Evolutionary conservation across 371 early-diverging fungal species (phyloP).

Genomic region (Apophysomyces elegans): DNA sequence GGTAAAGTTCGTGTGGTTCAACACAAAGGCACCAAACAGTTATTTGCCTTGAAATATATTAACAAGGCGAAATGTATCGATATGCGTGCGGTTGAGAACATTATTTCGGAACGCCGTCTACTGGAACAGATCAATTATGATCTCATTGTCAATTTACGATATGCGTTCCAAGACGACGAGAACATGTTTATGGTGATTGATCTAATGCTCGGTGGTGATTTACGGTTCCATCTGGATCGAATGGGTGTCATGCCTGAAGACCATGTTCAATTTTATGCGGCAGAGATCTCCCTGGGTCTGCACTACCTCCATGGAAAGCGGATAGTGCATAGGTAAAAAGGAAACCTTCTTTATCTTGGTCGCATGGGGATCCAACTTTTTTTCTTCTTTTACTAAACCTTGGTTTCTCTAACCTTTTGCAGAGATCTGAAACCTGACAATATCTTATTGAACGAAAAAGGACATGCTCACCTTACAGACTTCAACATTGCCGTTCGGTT

Average conservation of each 20-base stretch:
- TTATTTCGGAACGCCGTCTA: conserved; percentile 58
- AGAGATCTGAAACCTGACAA: conserved; percentile 98
- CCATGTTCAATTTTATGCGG: conserved; percentile 77
- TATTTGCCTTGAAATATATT: conserved; percentile 67
- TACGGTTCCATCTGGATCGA: conserved; percentile 79
- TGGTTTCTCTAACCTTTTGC: background rate
- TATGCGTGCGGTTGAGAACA: conserved; percentile 56
- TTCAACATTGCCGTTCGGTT: conserved; percentile 82
- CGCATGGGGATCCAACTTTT: background rate
- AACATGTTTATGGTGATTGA: conserved; percentile 81
- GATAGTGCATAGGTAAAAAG: conserved; percentile 62
- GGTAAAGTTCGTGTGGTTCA: conserved; percentile 87
- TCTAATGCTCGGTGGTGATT: conserved; percentile 87
- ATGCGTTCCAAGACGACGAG: conserved; percentile 82
- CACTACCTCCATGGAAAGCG: conserved; percentile 66
- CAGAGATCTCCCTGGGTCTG: conserved; percentile 73
- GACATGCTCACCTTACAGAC: conserved; percentile 87
- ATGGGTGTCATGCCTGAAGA: conserved; percentile 65
- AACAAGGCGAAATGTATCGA: conserved; percentile 59
- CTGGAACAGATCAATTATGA: conserved; percentile 54
- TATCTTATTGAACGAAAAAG: conserved; percentile 82
- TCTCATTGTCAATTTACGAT: conserved; percentile 71
- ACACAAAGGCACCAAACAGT: conserved; percentile 64
- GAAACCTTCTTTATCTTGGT: no score
- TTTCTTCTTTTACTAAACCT: conserved; percentile 4